Base-by-base conservation (phyloP, 2,329 filamentous ascomycete species). In the Celoporthe dispersa region DNA sequence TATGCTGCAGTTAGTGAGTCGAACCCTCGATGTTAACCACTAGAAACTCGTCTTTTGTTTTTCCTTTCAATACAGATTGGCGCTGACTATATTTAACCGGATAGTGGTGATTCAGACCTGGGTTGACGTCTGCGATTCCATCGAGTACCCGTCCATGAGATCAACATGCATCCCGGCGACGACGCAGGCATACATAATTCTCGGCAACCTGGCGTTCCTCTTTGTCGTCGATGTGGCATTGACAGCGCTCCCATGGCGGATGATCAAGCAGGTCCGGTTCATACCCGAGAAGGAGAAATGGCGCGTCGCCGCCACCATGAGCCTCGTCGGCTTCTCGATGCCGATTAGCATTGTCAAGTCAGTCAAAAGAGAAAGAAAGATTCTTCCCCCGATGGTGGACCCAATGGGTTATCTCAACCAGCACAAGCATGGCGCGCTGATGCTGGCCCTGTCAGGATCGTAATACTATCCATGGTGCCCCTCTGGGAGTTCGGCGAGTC, bases 311-410 rank as follows among this genome's bases (percentile, higher is more conserved):
- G 44, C 71, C 22, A 68, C 71, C 2, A 73, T 73, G 73, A 73
- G 73, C 31, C 70, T 73, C 9, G 73, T 71, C 19, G 71, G 71
- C 4, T 19, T 73, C 31, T 71, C 73, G 22, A 71, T 71, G 12
- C 35, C 64, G n/a, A 66, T 70, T 19, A 64, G 66, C 41, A 48
- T 70, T 57, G 55, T 64, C 53, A 68, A 66, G 69, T 70, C 33
- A 70, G 66, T 11, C 37, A 39, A 39, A 11, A 39, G n/a, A n/a
- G n/a, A n/a, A n/a, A n/a, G n/a, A n/a, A n/a, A n/a, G n/a, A n/a
- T n/a, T n/a, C n/a, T n/a, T n/a, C n/a, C n/a, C n/a, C n/a, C n/a
- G n/a, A n/a, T n/a, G n/a, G n/a, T n/a, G n/a, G n/a, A n/a, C n/a
- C n/a, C n/a, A n/a, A n/a, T n/a, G n/a, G 11, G 37, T 2, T 11